A percentile compares a stretch with the other conserved stretches of the same genome.
These are phyloP conservation scores for Exophiala oligosperma DNA, from an alignment of 2,329 filamentous ascomycete species.

Conservation along the genomic window DNA sequence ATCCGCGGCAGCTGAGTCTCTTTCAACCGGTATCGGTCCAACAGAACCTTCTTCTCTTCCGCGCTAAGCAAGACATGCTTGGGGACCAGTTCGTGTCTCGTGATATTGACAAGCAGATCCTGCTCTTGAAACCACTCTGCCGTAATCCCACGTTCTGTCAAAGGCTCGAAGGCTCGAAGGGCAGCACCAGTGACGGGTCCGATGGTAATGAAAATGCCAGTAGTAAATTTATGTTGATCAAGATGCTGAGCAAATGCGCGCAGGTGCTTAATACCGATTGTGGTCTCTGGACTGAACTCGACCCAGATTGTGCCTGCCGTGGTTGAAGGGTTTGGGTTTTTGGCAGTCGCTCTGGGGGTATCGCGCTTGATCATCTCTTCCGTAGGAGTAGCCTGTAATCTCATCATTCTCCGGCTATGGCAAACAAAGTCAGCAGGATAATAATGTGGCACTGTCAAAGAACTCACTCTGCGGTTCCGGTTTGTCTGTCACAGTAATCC, in stretches of 20 bases:
- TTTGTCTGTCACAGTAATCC: conserved; percentile 68
- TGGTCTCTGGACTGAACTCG: conserved; percentile 80
- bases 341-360: conserved; percentile 68
- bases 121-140: conserved; percentile 93
- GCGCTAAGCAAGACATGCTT: conserved; percentile 86
- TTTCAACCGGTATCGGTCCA: conserved; percentile 91
- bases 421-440: neutral
- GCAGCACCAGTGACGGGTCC: conserved; percentile 81
- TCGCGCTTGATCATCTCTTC: conserved; percentile 82
- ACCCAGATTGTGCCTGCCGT: conserved; percentile 89
- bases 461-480: conserved; percentile 27
- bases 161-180: conserved; percentile 72
- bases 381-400: conserved; percentile 83
- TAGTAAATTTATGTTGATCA: conserved; percentile 76
- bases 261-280: conserved; percentile 88
- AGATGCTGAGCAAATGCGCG: conserved; percentile 85
- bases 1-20: conserved; percentile 96
- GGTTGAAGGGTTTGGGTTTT: conserved; percentile 68
- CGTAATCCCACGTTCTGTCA: conserved; percentile 57
- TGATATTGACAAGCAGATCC: conserved; percentile 96
- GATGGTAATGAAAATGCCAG: conserved; percentile 85
- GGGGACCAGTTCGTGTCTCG: conserved; percentile 93
- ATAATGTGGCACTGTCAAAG: neutral
- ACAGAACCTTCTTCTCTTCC: conserved; percentile 82
- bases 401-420: conserved; percentile 74